phyloP scores from a whole-genome alignment of 140 eudicot species.

The Oenanthe javanica region DNA sequence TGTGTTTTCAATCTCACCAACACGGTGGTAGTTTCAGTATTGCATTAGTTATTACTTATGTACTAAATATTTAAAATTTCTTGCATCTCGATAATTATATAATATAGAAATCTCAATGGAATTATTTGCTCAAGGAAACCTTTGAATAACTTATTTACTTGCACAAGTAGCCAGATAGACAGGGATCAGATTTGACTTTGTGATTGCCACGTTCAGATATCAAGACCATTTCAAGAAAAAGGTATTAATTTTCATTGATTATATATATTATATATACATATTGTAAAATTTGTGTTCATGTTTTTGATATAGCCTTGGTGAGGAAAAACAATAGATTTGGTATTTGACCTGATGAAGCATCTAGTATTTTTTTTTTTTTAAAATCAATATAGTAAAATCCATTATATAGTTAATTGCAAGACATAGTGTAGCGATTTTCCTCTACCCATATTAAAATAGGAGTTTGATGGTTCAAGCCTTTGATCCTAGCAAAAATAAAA shows the following conservation, averaged over 20 bases:
- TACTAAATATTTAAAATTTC: not conserved
- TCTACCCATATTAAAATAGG: too few species aligned
- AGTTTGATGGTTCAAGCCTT: too few species aligned
- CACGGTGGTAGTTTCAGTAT: not conserved
- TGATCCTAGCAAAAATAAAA: too few species aligned
- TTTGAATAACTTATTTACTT: not conserved
- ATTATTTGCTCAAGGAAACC: not conserved
- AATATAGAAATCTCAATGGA: not conserved
- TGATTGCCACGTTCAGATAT: constrained; percentile 3
- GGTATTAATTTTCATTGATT: not conserved
- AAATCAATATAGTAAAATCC: too few species aligned
- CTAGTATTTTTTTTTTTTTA: not conserved
- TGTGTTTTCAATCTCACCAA: not conserved
- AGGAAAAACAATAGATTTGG: too few species aligned
- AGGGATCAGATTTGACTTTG: not conserved
- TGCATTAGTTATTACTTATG: not conserved
- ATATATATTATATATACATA: not conserved
- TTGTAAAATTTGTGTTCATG: not conserved
- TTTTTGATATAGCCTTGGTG: not conserved
- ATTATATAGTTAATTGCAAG: too few species aligned
- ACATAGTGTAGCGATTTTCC: too few species aligned
- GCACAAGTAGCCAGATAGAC: not conserved
- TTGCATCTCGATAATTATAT: not conserved
- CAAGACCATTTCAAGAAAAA: not conserved
- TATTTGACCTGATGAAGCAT: not conserved